phyloP scores from a whole-genome alignment of 306 rosid genomes.

The Albizia julibrissin region DNA sequence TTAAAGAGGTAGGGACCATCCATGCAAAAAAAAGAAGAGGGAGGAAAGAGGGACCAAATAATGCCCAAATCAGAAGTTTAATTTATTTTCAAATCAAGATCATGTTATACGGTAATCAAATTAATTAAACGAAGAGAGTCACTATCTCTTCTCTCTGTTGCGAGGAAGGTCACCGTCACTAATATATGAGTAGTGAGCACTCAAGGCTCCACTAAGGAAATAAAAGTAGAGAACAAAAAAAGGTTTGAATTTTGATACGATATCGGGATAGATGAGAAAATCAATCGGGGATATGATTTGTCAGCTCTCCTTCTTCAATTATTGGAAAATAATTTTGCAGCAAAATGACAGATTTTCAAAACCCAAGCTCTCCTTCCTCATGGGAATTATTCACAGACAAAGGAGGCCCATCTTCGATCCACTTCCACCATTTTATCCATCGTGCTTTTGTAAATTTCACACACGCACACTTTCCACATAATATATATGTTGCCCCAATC shows the following conservation, averaged over 20 bases:
- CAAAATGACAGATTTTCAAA: slow-evolving; percentile 46
- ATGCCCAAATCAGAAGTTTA: slow-evolving; percentile 44
- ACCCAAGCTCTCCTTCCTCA: slow-evolving; percentile 1
- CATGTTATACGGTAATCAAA: slow-evolving; percentile 14
- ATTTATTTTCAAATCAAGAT: slow-evolving; percentile 18
- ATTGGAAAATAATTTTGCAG: slow-evolving; percentile 45
- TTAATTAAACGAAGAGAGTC: slow-evolving; percentile 20
- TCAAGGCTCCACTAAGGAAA: slow-evolving; percentile 47
- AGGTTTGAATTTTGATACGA: slow-evolving; percentile 24
- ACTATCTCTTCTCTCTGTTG: slow-evolving; percentile 32
- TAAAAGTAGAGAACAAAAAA: slow-evolving; percentile 7
- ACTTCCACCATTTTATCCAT: slow-evolving; percentile 8
- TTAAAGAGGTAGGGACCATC: slow-evolving; percentile 47
- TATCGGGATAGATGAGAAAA: slow-evolving; percentile 17
- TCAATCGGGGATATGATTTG: slow-evolving; percentile 23
- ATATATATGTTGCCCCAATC: slow-evolving; percentile 7
- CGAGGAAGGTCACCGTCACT: slow-evolving; percentile 41
- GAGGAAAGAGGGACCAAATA: slow-evolving; percentile 38
- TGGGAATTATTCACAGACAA: slow-evolving; percentile 22
- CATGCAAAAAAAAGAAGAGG: neutral
- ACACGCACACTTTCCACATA: neutral
- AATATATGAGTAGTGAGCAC: slow-evolving; percentile 35
- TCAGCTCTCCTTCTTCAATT: slow-evolving; percentile 27
- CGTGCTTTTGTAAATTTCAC: neutral
- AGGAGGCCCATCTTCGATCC: slow-evolving; percentile 35